These are phyloP conservation scores for Apiotrichum akiyoshidainum DNA, from an alignment of 1,284 basidiomycete genomes.

Conservation along the genomic window DNA sequence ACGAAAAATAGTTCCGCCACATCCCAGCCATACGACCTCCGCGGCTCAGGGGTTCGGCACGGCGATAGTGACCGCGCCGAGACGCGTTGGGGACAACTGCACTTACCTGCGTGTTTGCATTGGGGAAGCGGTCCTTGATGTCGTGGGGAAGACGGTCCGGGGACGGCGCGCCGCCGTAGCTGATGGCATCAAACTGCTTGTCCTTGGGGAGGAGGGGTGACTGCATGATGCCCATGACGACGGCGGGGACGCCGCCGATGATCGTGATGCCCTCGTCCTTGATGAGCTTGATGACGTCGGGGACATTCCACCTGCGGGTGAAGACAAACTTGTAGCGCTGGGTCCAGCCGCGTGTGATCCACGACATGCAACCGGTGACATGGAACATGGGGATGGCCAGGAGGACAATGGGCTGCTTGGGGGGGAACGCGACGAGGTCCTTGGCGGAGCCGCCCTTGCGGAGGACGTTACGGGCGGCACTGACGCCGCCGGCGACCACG, in stretches of 20 bases:
- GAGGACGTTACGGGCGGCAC: constrained; percentile 6
- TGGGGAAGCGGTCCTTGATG: constrained; percentile 32
- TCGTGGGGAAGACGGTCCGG: constrained; percentile 35
- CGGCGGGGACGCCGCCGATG: constrained; percentile 44
- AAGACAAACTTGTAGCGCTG: constrained; percentile 38
- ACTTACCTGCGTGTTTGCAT: constrained; percentile 10
- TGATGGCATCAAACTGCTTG: constrained; percentile 31
- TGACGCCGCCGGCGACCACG: neutral
- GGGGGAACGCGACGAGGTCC: constrained; percentile 12
- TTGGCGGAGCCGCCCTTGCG: constrained; percentile 9
- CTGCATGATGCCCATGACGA: constrained; percentile 29
- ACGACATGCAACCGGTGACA: constrained; percentile 43
- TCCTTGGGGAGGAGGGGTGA: constrained; percentile 10
- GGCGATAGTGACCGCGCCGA: too few species aligned
- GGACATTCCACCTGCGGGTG: constrained; percentile 35
- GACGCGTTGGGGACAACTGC: neutral
- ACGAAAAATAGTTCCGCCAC: constrained; percentile 24
- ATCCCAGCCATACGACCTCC: neutral
- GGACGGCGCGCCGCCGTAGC: constrained; percentile 45
- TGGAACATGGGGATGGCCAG: constrained; percentile 46
- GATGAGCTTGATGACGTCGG: constrained; percentile 35
- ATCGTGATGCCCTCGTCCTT: constrained; percentile 29
- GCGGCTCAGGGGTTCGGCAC: too few species aligned
- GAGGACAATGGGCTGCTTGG: constrained; percentile 12
- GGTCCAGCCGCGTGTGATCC: constrained; percentile 36